A percentile compares a stretch with the other conserved stretches of the same genome.
Conservation (phyloP, 352 stramenopile genomes). For the Pythium insidiosum region DNA sequence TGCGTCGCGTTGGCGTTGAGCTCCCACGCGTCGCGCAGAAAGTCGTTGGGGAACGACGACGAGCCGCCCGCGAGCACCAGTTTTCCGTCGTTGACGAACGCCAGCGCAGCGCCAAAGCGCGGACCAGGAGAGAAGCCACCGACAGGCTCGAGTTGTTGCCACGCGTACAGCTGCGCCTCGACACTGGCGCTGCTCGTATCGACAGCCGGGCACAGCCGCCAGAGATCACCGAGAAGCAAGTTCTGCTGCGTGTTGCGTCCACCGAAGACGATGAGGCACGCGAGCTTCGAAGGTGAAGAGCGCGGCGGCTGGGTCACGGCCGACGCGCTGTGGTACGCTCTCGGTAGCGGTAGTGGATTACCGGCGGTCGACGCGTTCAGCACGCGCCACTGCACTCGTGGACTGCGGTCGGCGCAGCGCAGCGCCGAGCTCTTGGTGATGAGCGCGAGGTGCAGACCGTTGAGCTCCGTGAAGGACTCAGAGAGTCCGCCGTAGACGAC, state of each 20-base stretch:
- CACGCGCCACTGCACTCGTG: constrained; percentile 30
- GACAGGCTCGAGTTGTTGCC: constrained; percentile 41
- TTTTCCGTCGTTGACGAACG: constrained; percentile 53
- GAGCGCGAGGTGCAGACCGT: constrained; percentile 29
- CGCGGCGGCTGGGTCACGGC: constrained; percentile 20
- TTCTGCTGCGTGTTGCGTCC: constrained; percentile 34
- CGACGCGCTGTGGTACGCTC: constrained; percentile 39
- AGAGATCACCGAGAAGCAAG: constrained; percentile 66
- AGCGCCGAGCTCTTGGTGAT: constrained; percentile 23
- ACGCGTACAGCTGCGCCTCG: constrained; percentile 38
- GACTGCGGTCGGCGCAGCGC: constrained; percentile 17
- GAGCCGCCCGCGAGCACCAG: constrained; percentile 52
- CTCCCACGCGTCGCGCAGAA: constrained; percentile 63
- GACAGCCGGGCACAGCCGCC: constrained; percentile 39
- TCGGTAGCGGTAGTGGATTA: constrained; percentile 14
- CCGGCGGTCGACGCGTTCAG: constrained; percentile 9
- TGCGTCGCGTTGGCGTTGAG: constrained; percentile 59
- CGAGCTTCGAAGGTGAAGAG: constrained; percentile 17
- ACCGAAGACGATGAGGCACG: constrained; percentile 49
- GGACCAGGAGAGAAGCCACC: constrained; percentile 34
- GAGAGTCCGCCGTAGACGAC: constrained; percentile 44
- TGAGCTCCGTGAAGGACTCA: constrained; percentile 31
- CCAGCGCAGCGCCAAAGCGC: constrained; percentile 44
- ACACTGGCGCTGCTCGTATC: constrained; percentile 3
- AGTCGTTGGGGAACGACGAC: constrained; percentile 70